phyloP scores from a whole-genome alignment of 805 yeast genomes.

The Kodamaea restingae region DNA sequence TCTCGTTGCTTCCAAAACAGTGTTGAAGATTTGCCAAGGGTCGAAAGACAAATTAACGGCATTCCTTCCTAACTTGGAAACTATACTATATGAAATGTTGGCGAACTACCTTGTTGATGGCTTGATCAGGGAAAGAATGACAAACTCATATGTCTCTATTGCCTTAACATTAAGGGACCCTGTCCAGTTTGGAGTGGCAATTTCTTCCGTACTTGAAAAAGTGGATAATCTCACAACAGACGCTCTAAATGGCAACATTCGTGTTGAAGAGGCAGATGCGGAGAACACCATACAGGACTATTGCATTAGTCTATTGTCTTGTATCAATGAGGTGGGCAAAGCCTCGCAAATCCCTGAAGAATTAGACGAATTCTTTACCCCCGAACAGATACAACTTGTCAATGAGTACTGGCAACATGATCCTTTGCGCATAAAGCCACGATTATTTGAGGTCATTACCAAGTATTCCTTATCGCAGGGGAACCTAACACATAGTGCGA shows the following conservation, averaged over 20 bases:
- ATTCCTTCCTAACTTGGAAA: conserved; percentile 47
- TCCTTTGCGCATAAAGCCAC: conserved; percentile 40
- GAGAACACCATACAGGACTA: conserved; percentile 39
- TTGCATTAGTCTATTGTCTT: conserved; percentile 52
- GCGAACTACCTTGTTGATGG: conserved; percentile 35
- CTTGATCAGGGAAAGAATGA: conserved; percentile 54
- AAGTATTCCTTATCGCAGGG: conserved; percentile 39
- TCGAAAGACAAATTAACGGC: conserved; percentile 41
- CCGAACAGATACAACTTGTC: conserved; percentile 25
- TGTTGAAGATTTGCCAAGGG: conserved; percentile 54
- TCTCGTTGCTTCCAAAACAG: conserved; percentile 45
- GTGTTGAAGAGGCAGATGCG: conserved; percentile 4
- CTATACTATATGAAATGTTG: conserved; percentile 45
- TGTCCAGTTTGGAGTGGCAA: conserved; percentile 18
- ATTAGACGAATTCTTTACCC: conserved; percentile 35
- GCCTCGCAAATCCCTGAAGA: conserved; percentile 61
- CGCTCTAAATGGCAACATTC: conserved; percentile 12
- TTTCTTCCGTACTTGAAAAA: conserved; percentile 18
- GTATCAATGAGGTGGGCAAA: conserved; percentile 67
- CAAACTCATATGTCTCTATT: conserved; percentile 60
- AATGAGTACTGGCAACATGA: conserved; percentile 47
- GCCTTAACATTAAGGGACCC: conserved; percentile 53
- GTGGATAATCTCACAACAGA: conserved; percentile 12
- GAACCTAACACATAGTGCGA: conserved; percentile 38
- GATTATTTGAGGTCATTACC: conserved; percentile 38